These are phyloP conservation scores for Cercospora berteroae DNA, from an alignment of 2,329 filamentous ascomycete species.

Conservation along the genomic window DNA sequence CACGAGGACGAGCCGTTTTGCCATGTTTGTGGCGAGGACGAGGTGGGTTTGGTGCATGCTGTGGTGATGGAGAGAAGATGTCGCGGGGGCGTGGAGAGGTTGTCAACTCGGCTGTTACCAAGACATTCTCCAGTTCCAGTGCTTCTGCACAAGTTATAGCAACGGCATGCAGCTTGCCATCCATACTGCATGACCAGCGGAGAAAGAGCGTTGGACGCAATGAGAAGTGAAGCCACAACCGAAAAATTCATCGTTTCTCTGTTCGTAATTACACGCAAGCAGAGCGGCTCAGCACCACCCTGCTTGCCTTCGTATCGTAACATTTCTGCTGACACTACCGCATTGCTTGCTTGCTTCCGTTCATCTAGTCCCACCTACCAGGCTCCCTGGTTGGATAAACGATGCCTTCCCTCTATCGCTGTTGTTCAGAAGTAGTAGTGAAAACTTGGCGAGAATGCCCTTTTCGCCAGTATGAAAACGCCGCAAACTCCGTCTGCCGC, in stretches of 20 bases:
- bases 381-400: background rate
- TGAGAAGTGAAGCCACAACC: background rate
- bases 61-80: background rate
- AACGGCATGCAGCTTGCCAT: background rate
- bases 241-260: background rate
- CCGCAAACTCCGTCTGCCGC: background rate
- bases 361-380: background rate
- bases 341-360: constrained; percentile 4
- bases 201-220: background rate
- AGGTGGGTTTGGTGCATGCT: background rate
- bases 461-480: background rate
- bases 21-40: background rate
- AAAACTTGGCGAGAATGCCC: background rate
- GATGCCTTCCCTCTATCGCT: constrained; percentile 1
- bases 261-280: background rate
- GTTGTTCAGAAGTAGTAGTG: background rate
- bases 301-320: background rate
- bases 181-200: background rate
- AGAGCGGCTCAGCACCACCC: background rate
- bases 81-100: background rate
- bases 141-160: background rate
- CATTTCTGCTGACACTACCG: background rate
- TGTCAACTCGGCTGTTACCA: background rate
- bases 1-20: background rate
- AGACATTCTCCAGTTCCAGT: background rate